Percentiles rank a stretch among this genome's conserved stretches.
phyloP scores from a whole-genome alignment of 176 grass and related monocot species.

The Saccharum officinarum region DNA sequence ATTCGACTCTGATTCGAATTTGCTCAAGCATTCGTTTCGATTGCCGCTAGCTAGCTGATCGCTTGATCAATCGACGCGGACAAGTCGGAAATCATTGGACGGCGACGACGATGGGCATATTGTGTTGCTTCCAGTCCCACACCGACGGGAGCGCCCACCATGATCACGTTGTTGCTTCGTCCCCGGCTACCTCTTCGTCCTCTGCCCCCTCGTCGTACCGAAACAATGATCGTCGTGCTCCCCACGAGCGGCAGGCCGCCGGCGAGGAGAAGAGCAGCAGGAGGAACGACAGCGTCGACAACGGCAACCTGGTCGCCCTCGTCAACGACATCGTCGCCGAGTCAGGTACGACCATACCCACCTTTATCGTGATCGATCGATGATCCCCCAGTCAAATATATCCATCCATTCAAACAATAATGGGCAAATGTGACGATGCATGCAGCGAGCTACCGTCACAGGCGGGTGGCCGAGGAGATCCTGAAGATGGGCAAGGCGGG shows the following conservation, averaged over 20 bases:
- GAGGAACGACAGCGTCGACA: background rate
- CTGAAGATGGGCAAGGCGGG: constrained; percentile 46
- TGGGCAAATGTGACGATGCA: no score
- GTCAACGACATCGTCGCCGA: constrained; percentile 45
- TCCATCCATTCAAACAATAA: no score
- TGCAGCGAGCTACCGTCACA: constrained; percentile 44
- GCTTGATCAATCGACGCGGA: background rate
- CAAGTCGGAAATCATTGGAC: background rate
- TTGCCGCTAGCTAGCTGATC: background rate
- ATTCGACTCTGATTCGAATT: constrained; percentile 24
- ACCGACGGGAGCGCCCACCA: background rate
- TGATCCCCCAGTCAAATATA: no score
- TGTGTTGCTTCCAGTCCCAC: constrained; percentile 56
- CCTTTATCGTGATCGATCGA: background rate
- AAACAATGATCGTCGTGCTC: background rate
- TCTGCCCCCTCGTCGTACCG: background rate
- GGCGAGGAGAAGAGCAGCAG: background rate
- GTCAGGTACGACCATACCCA: constrained; percentile 38
- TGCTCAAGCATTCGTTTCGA: constrained; percentile 37
- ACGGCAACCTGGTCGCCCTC: constrained; percentile 34
- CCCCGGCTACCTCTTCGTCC: background rate
- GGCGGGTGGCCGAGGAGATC: constrained; percentile 51
- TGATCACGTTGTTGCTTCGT: background rate
- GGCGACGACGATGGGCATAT: constrained; percentile 35
- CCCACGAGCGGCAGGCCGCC: background rate